Conservation (phyloP, 768 basidiomycete genomes). For the Podaxis sp. region DNA sequence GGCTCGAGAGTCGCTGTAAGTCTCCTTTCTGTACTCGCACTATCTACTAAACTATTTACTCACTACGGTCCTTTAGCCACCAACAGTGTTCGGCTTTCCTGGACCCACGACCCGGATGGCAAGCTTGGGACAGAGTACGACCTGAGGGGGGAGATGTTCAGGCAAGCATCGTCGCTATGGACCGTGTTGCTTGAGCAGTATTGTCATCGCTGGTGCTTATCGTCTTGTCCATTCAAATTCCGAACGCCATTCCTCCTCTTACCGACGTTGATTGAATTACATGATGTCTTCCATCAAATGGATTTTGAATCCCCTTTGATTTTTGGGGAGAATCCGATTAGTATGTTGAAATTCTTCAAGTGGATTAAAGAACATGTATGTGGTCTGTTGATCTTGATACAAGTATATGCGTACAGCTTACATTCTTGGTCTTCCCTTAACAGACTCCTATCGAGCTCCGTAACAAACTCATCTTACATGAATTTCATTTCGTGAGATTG, state of each 20-base stretch:
- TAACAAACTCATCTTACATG: neutral
- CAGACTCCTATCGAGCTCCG: conserved; percentile 8
- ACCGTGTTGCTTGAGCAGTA: neutral
- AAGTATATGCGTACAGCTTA: neutral
- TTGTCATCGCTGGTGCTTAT: conserved; percentile 1
- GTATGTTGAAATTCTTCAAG: neutral
- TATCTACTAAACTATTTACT: neutral
- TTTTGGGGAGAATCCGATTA: neutral
- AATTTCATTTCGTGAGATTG: neutral
- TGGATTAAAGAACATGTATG: conserved; percentile 9
- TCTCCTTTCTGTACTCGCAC: neutral
- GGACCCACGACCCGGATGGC: neutral
- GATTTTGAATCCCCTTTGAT: neutral
- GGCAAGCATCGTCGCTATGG: neutral
- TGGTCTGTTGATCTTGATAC: neutral
- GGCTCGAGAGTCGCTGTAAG: neutral
- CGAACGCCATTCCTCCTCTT: neutral
- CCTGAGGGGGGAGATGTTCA: neutral
- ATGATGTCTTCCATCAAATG: neutral
- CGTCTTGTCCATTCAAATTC: neutral
- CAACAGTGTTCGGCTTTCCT: neutral
- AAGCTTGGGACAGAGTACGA: neutral
- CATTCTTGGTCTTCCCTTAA: neutral
- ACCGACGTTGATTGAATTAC: neutral
- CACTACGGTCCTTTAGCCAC: neutral